Evolutionary conservation across 371 early-diverging fungal genomes (phyloP).

Genomic region (Mucor indicus): DNA sequence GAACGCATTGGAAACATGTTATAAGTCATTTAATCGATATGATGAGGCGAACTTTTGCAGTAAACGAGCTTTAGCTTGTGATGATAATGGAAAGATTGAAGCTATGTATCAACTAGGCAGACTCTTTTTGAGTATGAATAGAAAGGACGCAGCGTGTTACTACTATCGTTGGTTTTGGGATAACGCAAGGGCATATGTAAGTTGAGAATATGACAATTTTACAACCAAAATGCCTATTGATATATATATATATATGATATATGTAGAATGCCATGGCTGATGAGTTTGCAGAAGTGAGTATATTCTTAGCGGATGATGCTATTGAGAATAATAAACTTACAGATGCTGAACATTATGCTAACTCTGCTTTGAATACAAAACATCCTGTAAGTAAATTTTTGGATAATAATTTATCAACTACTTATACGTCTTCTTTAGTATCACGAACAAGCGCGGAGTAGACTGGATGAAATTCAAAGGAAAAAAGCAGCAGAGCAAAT

Average conservation of each 20-base stretch:
- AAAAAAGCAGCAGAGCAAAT: too few species aligned
- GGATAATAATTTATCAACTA: not conserved
- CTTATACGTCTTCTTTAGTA: slow-evolving; percentile 20
- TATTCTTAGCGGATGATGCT: slow-evolving; percentile 60
- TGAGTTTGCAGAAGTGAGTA: slow-evolving; percentile 55
- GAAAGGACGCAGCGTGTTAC: slow-evolving; percentile 49
- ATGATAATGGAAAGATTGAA: slow-evolving; percentile 40
- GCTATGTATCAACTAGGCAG: slow-evolving; percentile 56
- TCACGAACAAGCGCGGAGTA: slow-evolving; percentile 45
- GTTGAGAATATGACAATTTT: slow-evolving; percentile 5
- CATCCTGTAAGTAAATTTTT: slow-evolving; percentile 29
- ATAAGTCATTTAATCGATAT: slow-evolving; percentile 49
- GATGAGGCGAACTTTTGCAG: slow-evolving; percentile 67
- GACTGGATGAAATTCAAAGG: slow-evolving; percentile 46
- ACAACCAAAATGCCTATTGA: not conserved
- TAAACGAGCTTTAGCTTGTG: slow-evolving; percentile 60
- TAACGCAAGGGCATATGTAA: slow-evolving; percentile 37
- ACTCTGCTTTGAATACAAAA: slow-evolving; percentile 33
- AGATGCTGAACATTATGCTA: slow-evolving; percentile 47
- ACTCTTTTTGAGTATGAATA: slow-evolving; percentile 54
- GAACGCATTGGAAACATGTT: slow-evolving; percentile 72
- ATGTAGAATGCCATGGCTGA: slow-evolving; percentile 42
- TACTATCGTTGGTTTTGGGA: slow-evolving; percentile 58
- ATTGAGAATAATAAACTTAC: slow-evolving; percentile 39
- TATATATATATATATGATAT: not conserved